Conservation (phyloP, 2,329 filamentous ascomycete genomes). For the Nakataea oryzae region DNA sequence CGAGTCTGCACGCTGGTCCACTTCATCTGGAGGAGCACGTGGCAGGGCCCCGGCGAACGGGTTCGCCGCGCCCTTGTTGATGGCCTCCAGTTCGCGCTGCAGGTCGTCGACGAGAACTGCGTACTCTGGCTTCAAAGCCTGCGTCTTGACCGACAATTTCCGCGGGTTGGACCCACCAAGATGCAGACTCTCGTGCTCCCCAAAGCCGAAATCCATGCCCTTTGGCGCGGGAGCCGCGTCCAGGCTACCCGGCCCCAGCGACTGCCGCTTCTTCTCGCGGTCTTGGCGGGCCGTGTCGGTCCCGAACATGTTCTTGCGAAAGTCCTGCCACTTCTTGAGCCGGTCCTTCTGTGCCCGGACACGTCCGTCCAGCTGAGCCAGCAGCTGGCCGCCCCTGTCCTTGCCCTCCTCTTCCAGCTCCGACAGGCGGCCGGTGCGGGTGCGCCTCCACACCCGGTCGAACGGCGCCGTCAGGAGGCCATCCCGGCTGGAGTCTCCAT, state of each 20-base stretch:
- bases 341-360: conserved; percentile 57
- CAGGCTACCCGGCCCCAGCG: neutral
- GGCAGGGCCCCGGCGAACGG: conserved; percentile 1
- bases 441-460: conserved; percentile 58
- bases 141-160: conserved; percentile 13
- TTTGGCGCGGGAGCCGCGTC: conserved; percentile 12
- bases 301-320: conserved; percentile 39
- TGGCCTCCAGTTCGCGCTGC: conserved; percentile 25
- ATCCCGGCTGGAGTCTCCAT: conserved; percentile 53
- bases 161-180: conserved; percentile 22
- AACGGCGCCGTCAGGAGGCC: conserved; percentile 58
- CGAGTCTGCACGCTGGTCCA: neutral
- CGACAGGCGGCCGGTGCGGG: conserved; percentile 46
- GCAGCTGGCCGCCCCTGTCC: conserved; percentile 31
- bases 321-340: conserved; percentile 64
- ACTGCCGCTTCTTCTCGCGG: conserved; percentile 13
- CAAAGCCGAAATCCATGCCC: conserved; percentile 44
- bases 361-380: conserved; percentile 62
- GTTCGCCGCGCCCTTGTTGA: conserved; percentile 8
- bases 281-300: conserved; percentile 11
- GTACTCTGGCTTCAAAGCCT: conserved; percentile 29
- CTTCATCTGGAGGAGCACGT: conserved; percentile 24
- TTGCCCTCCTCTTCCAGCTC: conserved; percentile 37
- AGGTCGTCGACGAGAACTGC: conserved; percentile 28
- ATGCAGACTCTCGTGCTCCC: conserved; percentile 36